Evolutionary conservation across 768 basidiomycete species (phyloP).

Genomic region (Termitomyces sp.): DNA sequence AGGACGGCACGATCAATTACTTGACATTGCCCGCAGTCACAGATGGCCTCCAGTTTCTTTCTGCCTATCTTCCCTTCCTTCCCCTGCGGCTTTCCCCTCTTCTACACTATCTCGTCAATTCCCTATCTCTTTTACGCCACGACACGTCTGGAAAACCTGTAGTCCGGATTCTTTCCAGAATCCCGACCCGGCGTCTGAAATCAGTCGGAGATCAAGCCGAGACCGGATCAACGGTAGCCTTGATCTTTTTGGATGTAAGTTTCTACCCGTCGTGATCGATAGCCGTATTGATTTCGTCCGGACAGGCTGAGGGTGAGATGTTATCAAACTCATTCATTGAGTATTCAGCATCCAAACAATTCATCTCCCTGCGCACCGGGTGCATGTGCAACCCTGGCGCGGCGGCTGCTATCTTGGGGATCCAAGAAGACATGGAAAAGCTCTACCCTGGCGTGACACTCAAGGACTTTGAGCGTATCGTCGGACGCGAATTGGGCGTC

Average conservation of each 20-base stretch:
- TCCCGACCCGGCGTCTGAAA: constrained; percentile 46
- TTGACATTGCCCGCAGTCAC: constrained; percentile 72
- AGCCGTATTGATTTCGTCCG: background rate
- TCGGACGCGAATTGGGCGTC: constrained; percentile 69
- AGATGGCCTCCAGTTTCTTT: constrained; percentile 70
- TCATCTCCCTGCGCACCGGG: constrained; percentile 74
- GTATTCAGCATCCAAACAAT: constrained; percentile 53
- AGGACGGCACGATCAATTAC: constrained; percentile 85
- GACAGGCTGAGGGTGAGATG: constrained; percentile 59
- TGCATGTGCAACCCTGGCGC: constrained; percentile 90
- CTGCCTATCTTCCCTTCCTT: constrained; percentile 74
- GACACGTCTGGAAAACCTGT: constrained; percentile 54
- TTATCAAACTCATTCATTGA: constrained; percentile 72
- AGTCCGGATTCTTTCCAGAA: constrained; percentile 61
- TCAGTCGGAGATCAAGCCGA: constrained; percentile 62
- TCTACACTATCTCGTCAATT: constrained; percentile 51
- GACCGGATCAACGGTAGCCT: constrained; percentile 55
- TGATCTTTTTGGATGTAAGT: constrained; percentile 59
- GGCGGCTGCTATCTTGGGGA: constrained; percentile 64
- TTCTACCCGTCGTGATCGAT: background rate
- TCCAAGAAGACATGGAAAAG: constrained; percentile 56
- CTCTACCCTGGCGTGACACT: constrained; percentile 57
- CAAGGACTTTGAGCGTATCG: constrained; percentile 50
- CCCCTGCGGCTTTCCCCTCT: constrained; percentile 70
- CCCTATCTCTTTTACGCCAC: constrained; percentile 55